A percentile compares a stretch with the other conserved stretches of the same genome.
Evolutionary conservation across 2,329 filamentous ascomycete genomes (phyloP).

Genomic region (Aspergillus ustus): DNA sequence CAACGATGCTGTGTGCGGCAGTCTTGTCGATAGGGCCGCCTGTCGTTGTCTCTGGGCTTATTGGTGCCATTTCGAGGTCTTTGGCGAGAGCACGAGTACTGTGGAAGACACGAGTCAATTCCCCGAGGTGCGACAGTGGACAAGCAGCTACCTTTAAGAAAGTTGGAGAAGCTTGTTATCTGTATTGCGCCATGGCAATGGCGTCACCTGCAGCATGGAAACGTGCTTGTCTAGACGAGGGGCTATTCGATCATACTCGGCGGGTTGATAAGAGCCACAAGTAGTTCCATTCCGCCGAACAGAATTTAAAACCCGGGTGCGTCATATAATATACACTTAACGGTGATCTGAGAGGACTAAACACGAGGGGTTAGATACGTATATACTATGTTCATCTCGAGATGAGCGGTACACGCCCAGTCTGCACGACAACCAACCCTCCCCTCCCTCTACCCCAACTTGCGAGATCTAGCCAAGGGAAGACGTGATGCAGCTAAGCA

Average conservation of each 20-base stretch:
- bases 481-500: not conserved
- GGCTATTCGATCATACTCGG: not conserved
- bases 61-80: not conserved
- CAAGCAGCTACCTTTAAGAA: not conserved
- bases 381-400: not conserved
- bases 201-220: not conserved
- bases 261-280: not conserved
- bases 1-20: not conserved
- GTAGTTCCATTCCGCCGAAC: no score
- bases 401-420: not conserved
- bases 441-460: not conserved
- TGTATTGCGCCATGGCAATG: not conserved
- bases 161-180: not conserved
- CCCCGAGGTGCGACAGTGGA: not conserved
- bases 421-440: no score
- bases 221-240: not conserved
- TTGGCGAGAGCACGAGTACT: not conserved
- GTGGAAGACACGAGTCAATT: not conserved
- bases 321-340: no score
- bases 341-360: no score
- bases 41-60: not conserved
- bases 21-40: not conserved
- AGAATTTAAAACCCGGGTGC: no score
- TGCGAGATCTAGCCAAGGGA: not conserved
- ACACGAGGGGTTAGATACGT: no score